phyloP scores from a whole-genome alignment of 352 stramenopile species.

The Plasmopara viticola region DNA sequence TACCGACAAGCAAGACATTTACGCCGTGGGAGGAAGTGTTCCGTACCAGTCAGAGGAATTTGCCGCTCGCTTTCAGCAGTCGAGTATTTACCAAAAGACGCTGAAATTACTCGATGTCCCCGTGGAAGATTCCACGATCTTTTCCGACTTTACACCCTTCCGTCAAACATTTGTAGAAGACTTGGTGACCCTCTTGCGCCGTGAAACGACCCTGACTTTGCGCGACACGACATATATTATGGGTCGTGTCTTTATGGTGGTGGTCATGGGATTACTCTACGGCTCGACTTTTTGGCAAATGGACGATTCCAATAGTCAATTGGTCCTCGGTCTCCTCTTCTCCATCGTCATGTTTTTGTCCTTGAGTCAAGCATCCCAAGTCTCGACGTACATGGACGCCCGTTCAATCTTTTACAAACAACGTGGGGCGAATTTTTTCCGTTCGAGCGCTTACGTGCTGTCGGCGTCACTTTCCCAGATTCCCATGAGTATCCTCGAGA shows the following conservation, averaged over 20 bases:
- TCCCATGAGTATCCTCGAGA: constrained; percentile 57
- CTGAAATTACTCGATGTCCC: constrained; percentile 28
- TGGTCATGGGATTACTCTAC: constrained; percentile 61
- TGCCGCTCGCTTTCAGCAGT: constrained; percentile 36
- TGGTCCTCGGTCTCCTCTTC: constrained; percentile 83
- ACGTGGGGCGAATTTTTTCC: constrained; percentile 82
- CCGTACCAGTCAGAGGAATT: constrained; percentile 36
- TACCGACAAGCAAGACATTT: constrained; percentile 17
- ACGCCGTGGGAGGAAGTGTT: constrained; percentile 11
- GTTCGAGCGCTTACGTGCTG: constrained; percentile 79
- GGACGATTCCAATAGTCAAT: constrained; percentile 40
- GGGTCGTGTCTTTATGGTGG: constrained; percentile 43
- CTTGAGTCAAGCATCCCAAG: constrained; percentile 68
- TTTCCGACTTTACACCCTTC: constrained; percentile 26
- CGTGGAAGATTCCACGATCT: constrained; percentile 21
- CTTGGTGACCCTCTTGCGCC: constrained; percentile 29
- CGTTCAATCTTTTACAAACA: constrained; percentile 87
- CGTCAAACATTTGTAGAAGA: constrained; percentile 43
- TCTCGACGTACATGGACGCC: constrained; percentile 72
- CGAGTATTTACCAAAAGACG: constrained; percentile 42
- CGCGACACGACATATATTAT: constrained; percentile 49
- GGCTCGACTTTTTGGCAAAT: constrained; percentile 64
- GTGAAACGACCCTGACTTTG: constrained; percentile 60
- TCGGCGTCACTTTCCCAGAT: constrained; percentile 40
- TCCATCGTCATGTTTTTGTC: constrained; percentile 82